phyloP scores from a whole-genome alignment of 1,284 basidiomycete genomes.

The Kwoniella shivajii region DNA sequence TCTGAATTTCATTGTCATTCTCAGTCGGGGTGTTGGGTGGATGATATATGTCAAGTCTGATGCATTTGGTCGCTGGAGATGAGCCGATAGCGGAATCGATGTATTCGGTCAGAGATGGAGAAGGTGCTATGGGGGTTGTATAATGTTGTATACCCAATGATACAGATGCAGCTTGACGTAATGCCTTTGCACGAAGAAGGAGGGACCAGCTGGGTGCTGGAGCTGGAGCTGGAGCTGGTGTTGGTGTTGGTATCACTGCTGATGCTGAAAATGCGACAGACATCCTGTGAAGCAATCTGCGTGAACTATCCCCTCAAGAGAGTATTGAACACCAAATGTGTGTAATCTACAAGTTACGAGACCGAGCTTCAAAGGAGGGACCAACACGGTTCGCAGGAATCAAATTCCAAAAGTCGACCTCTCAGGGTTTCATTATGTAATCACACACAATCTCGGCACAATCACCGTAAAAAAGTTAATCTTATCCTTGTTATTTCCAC shows the following conservation, averaged over 20 bases:
- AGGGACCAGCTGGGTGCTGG: constrained; percentile 13
- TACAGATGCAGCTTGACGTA: constrained; percentile 7
- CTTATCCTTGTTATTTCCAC: no score
- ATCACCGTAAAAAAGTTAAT: no score
- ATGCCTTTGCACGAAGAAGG: constrained; percentile 10
- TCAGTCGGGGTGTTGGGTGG: not conserved
- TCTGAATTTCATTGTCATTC: not conserved
- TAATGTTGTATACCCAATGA: constrained; percentile 12
- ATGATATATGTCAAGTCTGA: constrained; percentile 23
- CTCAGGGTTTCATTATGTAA: no score
- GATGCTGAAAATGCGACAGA: no score
- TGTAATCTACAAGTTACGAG: no score
- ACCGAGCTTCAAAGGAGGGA: no score
- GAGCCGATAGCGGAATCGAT: constrained; percentile 19
- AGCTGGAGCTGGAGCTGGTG: not conserved
- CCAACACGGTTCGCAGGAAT: no score
- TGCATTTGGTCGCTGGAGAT: not conserved
- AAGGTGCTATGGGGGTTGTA: constrained; percentile 9
- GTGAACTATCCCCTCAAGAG: no score
- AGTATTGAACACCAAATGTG: no score
- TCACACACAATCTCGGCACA: no score
- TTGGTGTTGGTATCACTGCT: not conserved
- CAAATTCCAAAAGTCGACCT: no score
- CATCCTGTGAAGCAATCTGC: no score
- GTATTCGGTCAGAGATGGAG: constrained; percentile 5